phyloP scores from a whole-genome alignment of 495 filamentous ascomycete genomes.

The Filosporella fistucella region DNA sequence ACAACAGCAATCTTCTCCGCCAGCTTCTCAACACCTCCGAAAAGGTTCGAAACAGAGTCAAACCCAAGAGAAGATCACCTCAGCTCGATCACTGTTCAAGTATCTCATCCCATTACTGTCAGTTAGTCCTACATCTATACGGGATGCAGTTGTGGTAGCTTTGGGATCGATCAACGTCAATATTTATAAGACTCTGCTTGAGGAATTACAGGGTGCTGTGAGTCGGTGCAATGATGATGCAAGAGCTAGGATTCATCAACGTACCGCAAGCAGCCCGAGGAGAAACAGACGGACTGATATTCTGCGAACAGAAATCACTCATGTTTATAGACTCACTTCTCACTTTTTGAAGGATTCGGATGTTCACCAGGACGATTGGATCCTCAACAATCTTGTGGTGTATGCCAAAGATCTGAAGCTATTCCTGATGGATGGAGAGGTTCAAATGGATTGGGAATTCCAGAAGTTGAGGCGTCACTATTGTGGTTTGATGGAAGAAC shows the following conservation, averaged over 20 bases:
- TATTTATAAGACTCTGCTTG: slow-evolving; percentile 88
- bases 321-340: slow-evolving; percentile 91
- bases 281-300: slow-evolving; percentile 77
- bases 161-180: slow-evolving; percentile 93
- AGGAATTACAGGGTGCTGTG: slow-evolving; percentile 83
- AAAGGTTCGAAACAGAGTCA: slow-evolving; percentile 75
- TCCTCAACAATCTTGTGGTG: slow-evolving; percentile 79
- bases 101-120: slow-evolving; percentile 85
- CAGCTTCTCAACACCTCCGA: slow-evolving; percentile 72
- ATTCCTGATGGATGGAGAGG: slow-evolving; percentile 87
- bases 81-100: slow-evolving; percentile 81
- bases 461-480: slow-evolving; percentile 89
- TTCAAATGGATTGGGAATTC: slow-evolving; percentile 95
- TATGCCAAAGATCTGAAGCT: slow-evolving; percentile 91
- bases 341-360: slow-evolving; percentile 78
- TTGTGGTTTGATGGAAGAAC: slow-evolving; percentile 86
- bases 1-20: slow-evolving; percentile 50
- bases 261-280: slow-evolving; percentile 69
- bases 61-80: slow-evolving; percentile 77
- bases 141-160: slow-evolving; percentile 87
- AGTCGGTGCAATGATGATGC: slow-evolving; percentile 78
- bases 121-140: slow-evolving; percentile 66
- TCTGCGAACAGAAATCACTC: slow-evolving; percentile 87
- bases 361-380: slow-evolving; percentile 87
- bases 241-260: slow-evolving; percentile 79